phyloP scores from a whole-genome alignment of 768 basidiomycete species.

The Psilocybe cubensis region DNA sequence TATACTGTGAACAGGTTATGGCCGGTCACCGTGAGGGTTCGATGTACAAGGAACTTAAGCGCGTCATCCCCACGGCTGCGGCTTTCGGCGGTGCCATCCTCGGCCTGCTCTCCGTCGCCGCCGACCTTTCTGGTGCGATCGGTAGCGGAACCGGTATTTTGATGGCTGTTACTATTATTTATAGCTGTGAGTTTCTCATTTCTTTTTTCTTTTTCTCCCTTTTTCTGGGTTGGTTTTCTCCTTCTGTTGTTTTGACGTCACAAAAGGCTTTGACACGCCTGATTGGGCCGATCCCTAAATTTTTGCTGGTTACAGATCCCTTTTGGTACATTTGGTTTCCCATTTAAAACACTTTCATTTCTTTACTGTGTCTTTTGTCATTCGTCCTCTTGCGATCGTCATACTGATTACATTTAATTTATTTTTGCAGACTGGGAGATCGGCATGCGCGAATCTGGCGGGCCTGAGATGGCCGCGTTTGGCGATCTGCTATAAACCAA shows the following conservation, averaged over 20 bases:
- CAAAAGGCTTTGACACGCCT: background rate
- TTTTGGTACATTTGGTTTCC: too few species aligned
- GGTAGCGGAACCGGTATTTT: conserved; percentile 95
- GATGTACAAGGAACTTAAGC: conserved; percentile 99
- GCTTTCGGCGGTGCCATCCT: conserved; percentile 98
- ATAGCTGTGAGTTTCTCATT: conserved; percentile 67
- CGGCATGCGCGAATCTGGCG: conserved; percentile 85
- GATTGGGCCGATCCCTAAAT: too few species aligned
- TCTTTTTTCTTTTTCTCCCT: background rate
- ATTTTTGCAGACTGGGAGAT: conserved; percentile 84
- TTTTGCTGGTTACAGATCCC: too few species aligned
- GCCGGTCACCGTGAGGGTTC: conserved; percentile 93
- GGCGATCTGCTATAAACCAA: conserved; percentile 69
- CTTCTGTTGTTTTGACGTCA: background rate
- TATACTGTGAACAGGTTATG: conserved; percentile 55
- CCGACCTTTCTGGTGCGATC: conserved; percentile 95
- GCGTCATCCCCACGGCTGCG: conserved; percentile 96
- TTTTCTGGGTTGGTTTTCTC: background rate
- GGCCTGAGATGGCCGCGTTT: conserved; percentile 81
- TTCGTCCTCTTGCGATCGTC: background rate
- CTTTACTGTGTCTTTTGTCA: too few species aligned
- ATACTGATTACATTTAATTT: conserved; percentile 9
- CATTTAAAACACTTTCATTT: too few species aligned
- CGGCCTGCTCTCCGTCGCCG: conserved; percentile 86
- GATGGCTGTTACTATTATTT: conserved; percentile 98